phyloP scores from a whole-genome alignment of 2,329 filamentous ascomycete species.

The Aureobasidium sp. region DNA sequence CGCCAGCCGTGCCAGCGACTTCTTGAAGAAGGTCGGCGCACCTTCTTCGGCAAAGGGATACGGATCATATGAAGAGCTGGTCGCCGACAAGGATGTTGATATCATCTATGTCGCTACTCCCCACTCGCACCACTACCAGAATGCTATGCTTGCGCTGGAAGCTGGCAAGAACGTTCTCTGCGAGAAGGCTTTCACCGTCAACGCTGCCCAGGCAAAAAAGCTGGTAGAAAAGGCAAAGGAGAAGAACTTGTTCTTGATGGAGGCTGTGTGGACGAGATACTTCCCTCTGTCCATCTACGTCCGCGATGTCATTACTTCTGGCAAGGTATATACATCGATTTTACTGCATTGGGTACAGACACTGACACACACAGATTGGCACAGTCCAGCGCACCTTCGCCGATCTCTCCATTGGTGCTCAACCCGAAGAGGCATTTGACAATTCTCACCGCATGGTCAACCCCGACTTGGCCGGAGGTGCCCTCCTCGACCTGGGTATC shows the following conservation, averaged over 20 bases:
- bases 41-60: conserved; percentile 62
- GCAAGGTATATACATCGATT: conserved; percentile 21
- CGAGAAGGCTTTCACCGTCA: conserved; percentile 86
- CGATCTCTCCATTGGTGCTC: conserved; percentile 51
- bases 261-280: conserved; percentile 77
- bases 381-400: conserved; percentile 48
- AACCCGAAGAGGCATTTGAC: conserved; percentile 51
- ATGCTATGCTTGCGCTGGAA: conserved; percentile 73
- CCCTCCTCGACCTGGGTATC: conserved; percentile 75
- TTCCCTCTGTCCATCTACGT: conserved; percentile 76
- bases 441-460: conserved; percentile 73
- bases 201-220: conserved; percentile 64
- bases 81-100: conserved; percentile 68
- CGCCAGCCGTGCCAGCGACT: conserved; percentile 57
- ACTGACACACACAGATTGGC: conserved; percentile 31
- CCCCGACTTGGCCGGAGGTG: conserved; percentile 70
- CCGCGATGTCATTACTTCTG: conserved; percentile 53
- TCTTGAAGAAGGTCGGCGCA: conserved; percentile 63
- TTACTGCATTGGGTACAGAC: background rate
- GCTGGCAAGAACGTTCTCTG: conserved; percentile 83
- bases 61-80: conserved; percentile 73
- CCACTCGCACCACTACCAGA: conserved; percentile 89
- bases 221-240: conserved; percentile 62
- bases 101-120: conserved; percentile 86
- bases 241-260: conserved; percentile 69